Conservation (phyloP, 2,329 filamentous ascomycete species). For the Ascochyta koolunga region DNA sequence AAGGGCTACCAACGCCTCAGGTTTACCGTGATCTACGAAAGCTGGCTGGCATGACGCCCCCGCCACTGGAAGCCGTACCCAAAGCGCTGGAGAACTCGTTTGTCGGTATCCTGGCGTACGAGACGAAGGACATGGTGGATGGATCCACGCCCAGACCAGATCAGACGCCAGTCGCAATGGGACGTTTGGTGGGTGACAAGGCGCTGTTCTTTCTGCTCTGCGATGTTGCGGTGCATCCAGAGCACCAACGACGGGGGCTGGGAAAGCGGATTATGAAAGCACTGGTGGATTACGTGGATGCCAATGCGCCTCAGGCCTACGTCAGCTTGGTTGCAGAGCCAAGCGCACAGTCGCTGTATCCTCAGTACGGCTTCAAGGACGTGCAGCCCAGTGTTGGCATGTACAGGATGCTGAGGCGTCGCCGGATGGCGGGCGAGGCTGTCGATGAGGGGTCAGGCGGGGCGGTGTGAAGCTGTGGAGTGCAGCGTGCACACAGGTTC, state of each 20-base stretch:
- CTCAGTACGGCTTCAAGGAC: constrained; percentile 56
- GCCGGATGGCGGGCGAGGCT: constrained; percentile 22
- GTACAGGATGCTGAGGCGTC: constrained; percentile 32
- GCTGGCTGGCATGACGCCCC: constrained; percentile 38
- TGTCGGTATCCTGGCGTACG: constrained; percentile 33
- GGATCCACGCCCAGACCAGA: constrained; percentile 22
- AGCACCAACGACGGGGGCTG: constrained; percentile 56
- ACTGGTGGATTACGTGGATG: constrained; percentile 51
- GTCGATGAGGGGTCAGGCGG: constrained; percentile 4
- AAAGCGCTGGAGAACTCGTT: constrained; percentile 36
- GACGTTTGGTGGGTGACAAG: constrained; percentile 59
- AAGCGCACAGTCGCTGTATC: constrained; percentile 54
- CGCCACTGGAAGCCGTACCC: constrained; percentile 34
- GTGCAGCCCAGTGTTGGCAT: constrained; percentile 40
- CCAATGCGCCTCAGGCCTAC: constrained; percentile 51
- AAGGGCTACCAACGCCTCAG: constrained; percentile 36
- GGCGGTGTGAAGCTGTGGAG: constrained; percentile 1
- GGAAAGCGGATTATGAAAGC: constrained; percentile 54
- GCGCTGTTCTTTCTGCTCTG: constrained; percentile 59
- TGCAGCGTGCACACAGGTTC: background rate
- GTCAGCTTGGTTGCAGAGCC: constrained; percentile 56
- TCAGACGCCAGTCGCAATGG: constrained; percentile 54
- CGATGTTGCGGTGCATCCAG: constrained; percentile 59
- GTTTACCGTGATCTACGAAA: constrained; percentile 41
- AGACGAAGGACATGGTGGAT: constrained; percentile 31